A percentile compares a stretch with the other conserved stretches of the same genome.
Conservation (phyloP, 2,329 filamentous ascomycete genomes). For the Colletotrichum echinochloae region DNA sequence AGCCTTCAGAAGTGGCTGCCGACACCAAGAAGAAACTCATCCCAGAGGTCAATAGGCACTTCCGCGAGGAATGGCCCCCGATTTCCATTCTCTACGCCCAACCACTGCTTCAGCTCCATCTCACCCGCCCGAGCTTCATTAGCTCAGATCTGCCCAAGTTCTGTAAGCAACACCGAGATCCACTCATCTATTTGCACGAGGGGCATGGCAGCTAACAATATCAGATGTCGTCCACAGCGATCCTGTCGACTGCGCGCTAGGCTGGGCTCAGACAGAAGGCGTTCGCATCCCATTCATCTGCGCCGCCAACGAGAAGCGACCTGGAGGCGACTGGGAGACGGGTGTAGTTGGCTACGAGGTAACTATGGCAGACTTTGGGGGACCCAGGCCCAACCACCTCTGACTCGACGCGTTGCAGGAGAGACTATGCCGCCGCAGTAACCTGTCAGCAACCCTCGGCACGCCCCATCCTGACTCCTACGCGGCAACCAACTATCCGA, state of each 20-base stretch:
- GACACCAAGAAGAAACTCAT: slow-evolving; percentile 80
- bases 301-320: slow-evolving; percentile 79
- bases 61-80: slow-evolving; percentile 65
- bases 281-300: slow-evolving; percentile 74
- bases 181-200: too few species aligned
- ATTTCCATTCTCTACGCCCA: slow-evolving; percentile 70
- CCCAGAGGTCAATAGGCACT: slow-evolving; percentile 70
- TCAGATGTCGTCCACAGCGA: slow-evolving; percentile 43
- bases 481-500: slow-evolving; percentile 72
- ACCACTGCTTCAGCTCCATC: slow-evolving; percentile 60
- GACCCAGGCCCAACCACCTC: not conserved
- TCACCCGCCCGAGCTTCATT: slow-evolving; percentile 48
- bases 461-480: slow-evolving; percentile 66
- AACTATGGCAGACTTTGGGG: not conserved
- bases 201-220: slow-evolving; percentile 1
- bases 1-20: slow-evolving; percentile 76
- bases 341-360: slow-evolving; percentile 59
- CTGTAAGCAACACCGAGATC: slow-evolving; percentile 12
- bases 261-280: slow-evolving; percentile 36
- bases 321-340: slow-evolving; percentile 85
- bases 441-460: slow-evolving; percentile 75
- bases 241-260: slow-evolving; percentile 29
- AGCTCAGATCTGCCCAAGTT: slow-evolving; percentile 39
- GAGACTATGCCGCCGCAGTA: slow-evolving; percentile 79
- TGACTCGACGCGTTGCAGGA: slow-evolving; percentile 59